These are phyloP conservation scores for Candida suzukii DNA, from an alignment of 805 yeast species.

Conservation along the genomic window DNA sequence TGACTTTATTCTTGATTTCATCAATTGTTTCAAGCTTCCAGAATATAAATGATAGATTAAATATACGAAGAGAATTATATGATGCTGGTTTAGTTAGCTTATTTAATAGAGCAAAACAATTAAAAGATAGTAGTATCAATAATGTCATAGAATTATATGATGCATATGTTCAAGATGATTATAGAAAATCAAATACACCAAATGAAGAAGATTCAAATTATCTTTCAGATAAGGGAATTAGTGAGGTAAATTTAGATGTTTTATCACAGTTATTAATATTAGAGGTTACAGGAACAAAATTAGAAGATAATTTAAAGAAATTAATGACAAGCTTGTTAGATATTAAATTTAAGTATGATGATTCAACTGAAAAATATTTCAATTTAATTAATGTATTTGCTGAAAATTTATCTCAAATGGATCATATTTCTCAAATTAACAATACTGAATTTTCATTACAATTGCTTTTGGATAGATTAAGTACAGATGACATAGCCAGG, in stretches of 20 bases:
- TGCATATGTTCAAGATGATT: slow-evolving; percentile 50
- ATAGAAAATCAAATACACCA: slow-evolving; percentile 26
- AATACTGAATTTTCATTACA: slow-evolving; percentile 9
- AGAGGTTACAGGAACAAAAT: slow-evolving; percentile 8
- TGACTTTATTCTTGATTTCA: slow-evolving; percentile 64
- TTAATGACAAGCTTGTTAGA: slow-evolving; percentile 8
- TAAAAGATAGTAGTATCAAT: slow-evolving; percentile 51
- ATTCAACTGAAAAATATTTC: slow-evolving; percentile 5
- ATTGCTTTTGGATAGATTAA: slow-evolving; percentile 20
- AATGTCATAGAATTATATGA: slow-evolving; percentile 62
- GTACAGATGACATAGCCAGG: slow-evolving; percentile 46
- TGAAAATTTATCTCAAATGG: slow-evolving; percentile 7
- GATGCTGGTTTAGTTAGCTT: slow-evolving; percentile 50
- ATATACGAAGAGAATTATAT: slow-evolving; percentile 52
- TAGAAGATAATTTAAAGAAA: background rate
- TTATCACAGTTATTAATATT: slow-evolving; percentile 21
- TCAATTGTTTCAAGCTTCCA: slow-evolving; percentile 46
- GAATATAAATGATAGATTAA: slow-evolving; percentile 34
- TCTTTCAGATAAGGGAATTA: background rate
- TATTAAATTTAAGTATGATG: slow-evolving; percentile 3
- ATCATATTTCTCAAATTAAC: slow-evolving; percentile 4
- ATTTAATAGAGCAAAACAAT: slow-evolving; percentile 41
- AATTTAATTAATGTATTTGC: slow-evolving; percentile 7
- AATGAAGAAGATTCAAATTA: slow-evolving; percentile 2
- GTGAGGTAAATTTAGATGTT: background rate